Conservation (phyloP, 2,329 filamentous ascomycete genomes). For the Didymella pinodella region DNA sequence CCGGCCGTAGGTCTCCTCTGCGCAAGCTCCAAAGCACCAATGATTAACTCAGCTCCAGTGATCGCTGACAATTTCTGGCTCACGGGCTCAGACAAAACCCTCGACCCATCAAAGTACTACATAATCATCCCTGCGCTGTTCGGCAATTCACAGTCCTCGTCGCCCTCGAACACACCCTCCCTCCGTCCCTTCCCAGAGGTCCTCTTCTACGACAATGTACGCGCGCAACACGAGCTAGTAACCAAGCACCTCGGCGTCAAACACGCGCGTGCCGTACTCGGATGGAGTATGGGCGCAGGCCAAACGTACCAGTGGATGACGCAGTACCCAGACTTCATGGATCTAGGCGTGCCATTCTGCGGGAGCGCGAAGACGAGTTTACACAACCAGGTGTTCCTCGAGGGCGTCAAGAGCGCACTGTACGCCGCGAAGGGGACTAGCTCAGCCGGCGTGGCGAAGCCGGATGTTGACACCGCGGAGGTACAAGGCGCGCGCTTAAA, state of each 20-base stretch:
- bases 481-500: conserved; percentile 14
- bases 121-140: conserved; percentile 75
- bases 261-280: conserved; percentile 69
- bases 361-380: conserved; percentile 69
- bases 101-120: conserved; percentile 71
- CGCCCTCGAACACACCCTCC: conserved; percentile 67
- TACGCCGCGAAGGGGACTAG: conserved; percentile 64
- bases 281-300: conserved; percentile 75
- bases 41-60: conserved; percentile 36
- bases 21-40: background rate
- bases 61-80: conserved; percentile 80
- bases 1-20: conserved; percentile 59
- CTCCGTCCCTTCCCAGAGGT: conserved; percentile 68
- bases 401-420: conserved; percentile 69
- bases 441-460: conserved; percentile 58
- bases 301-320: conserved; percentile 72
- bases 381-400: conserved; percentile 73
- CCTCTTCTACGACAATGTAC: conserved; percentile 73
- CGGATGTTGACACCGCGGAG: conserved; percentile 40
- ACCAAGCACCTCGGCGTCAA: conserved; percentile 68
- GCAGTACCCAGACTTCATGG: conserved; percentile 71
- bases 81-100: conserved; percentile 68
- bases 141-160: conserved; percentile 73
- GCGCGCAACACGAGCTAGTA: conserved; percentile 71
- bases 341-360: conserved; percentile 71